Evolutionary conservation across 2,329 filamentous ascomycete species (phyloP), one percentile per base, ranked within the genome.

Genomic region (Fusarium pseudonygamai): DNA sequence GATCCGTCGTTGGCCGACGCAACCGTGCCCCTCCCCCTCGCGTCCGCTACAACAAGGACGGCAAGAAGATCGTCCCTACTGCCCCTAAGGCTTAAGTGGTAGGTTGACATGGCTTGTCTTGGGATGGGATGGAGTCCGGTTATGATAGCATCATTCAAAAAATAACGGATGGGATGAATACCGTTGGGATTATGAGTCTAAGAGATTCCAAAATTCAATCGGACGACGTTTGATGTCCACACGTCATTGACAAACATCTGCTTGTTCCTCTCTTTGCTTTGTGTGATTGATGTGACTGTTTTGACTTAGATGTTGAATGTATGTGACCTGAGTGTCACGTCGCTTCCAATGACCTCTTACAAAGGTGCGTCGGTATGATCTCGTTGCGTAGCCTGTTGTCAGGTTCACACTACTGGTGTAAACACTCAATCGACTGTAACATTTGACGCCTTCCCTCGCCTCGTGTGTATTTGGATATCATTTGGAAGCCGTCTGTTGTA

Each of bases 21-120:
- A 99, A 99, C 94, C 94, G 96, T 86, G 96, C 96, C 82, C 97
- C 96, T 82, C 96, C 96, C 80, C 96, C 96, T 84, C 92, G 96
- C 85, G 95, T 99, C 83, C 91, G 96, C 83, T 99, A 97, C 94
- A 99, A 99, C 93, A 98, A 98, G 93, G 96, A 99, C 84, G 96
- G 95, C 90, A 99, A 99, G 95, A 99, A 99, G 93, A 92, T 99
- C 85, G 93, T 92, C 85, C 95, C 96, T 79, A 93, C 93, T 84
- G 57, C 79, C 75, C 78, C 82, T 67, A 84, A 84, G 82, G 81
- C 71, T 75, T 84, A 82, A 77, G 71, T 72, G 76, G 71, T 73
- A 75, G 77, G 76, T 73, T 77, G 73, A 79, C 77, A 63, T 55
- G 11, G 4, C 40, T 58, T 58, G 55, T 58, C 73, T 75, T 79